Evolutionary conservation across 495 filamentous ascomycete genomes (phyloP), one percentile per base, ranked within the genome.

Genomic region (Bacidia rubella): DNA sequence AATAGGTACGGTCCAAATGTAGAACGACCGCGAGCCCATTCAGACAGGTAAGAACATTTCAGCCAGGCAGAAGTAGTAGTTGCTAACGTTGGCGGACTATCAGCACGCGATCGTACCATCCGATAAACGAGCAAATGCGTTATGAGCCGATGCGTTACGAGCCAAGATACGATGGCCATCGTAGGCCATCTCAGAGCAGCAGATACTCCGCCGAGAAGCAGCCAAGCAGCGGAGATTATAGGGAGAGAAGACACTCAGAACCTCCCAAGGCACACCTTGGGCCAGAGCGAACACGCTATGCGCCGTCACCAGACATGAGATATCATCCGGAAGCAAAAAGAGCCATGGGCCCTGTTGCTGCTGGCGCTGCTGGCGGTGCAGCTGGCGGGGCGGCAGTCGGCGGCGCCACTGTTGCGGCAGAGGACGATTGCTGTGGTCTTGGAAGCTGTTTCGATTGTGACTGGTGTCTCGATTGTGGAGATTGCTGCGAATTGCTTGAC

Each of bases 261-360:
- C 29, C 29, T 35, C 29, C 29, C 7, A 35, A 35, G 15, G 29
- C 29, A 5, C 15, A 35, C 29, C 29, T 35, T 5, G 29, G 29
- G 5, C 29, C 29, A 15, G 29, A 5, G 7, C 29, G 29, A 35
- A 5, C 29, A 35, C 29, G 29, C 5, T 35, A 35, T 15, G 29
- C 29, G 15, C 29, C 29, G 7, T 35, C 29, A 7, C 29, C 29
- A 15, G 29, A 35, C 29, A 35, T 35, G 29, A 35, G 29, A 35
- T 35, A 35, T 15, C 29, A 5, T 35, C 29, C 29, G 12, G 17
- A 9, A 17, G 5, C 41, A 5, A 20, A 44, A 9, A 50, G 47
- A n/a, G 26, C 5, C n/a, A 38, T 50, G 47, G 47, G 47, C 11
- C 47, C 47, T n/a, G 29, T 50, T 50, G 47, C 47, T 38, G 47